These are phyloP conservation scores for Pleurotus sapidus DNA, from an alignment of 768 basidiomycete species.

Conservation along the genomic window DNA sequence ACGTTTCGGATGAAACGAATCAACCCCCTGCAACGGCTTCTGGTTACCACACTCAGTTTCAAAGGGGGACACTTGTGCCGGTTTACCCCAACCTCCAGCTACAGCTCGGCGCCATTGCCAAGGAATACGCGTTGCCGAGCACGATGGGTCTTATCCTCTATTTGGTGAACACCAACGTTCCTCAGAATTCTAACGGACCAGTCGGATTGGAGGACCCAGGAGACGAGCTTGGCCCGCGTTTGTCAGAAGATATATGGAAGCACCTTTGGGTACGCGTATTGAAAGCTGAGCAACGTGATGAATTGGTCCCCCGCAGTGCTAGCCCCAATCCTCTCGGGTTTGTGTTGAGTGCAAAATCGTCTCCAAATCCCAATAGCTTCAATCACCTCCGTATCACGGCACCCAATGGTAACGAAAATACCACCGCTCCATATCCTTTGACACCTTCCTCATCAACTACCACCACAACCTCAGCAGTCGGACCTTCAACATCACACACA, in stretches of 20 bases:
- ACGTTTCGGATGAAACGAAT: conserved; percentile 38
- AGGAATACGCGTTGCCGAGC: conserved; percentile 90
- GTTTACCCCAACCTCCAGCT: conserved; percentile 80
- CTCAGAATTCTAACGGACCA: conserved; percentile 11
- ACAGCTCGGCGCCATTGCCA: conserved; percentile 85
- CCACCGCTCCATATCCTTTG: conserved; percentile 29
- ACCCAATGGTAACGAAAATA: conserved; percentile 34
- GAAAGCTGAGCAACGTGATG: conserved; percentile 55
- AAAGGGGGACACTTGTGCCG: conserved; percentile 83
- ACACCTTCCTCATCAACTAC: conserved; percentile 45
- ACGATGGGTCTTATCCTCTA: conserved; percentile 83
- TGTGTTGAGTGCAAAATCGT: conserved; percentile 40
- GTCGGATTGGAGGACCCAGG: conserved; percentile 26
- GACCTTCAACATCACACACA: conserved; percentile 45
- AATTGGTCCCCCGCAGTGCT: conserved; percentile 32
- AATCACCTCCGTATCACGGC: background rate
- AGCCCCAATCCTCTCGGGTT: conserved; percentile 41
- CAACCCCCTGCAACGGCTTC: conserved; percentile 58
- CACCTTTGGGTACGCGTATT: conserved; percentile 78
- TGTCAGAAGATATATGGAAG: conserved; percentile 87
- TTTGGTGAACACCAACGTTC: conserved; percentile 45
- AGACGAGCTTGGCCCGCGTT: conserved; percentile 70
- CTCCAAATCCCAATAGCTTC: conserved; percentile 24
- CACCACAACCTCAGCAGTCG: conserved; percentile 49
- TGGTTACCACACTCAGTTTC: conserved; percentile 78